Percentiles rank a stretch among this genome's conserved stretches.
These are phyloP conservation scores for Candida hungchunana DNA, from an alignment of 805 yeast genomes.

Conservation along the genomic window DNA sequence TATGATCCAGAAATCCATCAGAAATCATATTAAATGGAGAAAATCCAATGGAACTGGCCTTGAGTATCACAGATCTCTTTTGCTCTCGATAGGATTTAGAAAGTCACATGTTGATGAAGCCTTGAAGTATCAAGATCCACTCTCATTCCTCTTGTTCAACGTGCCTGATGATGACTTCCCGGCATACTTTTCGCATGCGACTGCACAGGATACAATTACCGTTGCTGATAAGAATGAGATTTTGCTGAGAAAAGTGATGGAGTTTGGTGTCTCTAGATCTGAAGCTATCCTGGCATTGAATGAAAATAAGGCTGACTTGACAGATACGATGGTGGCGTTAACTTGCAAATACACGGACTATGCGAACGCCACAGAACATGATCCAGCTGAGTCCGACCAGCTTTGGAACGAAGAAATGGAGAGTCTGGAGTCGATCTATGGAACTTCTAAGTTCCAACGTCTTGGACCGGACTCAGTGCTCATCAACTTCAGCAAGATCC, in stretches of 20 bases:
- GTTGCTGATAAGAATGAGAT: conserved; percentile 49
- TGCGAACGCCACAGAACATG: conserved; percentile 9
- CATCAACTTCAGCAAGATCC: conserved; percentile 22
- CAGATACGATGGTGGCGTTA: conserved; percentile 45
- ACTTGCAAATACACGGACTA: conserved; percentile 36
- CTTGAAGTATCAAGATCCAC: conserved; percentile 46
- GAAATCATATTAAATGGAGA: conserved; percentile 54
- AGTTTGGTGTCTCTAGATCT: conserved; percentile 68
- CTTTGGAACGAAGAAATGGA: conserved; percentile 77
- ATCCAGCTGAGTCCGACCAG: conserved; percentile 25
- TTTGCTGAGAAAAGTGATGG: conserved; percentile 50
- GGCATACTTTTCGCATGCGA: conserved; percentile 44
- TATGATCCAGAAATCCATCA: conserved; percentile 57
- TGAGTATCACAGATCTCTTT: conserved; percentile 11
- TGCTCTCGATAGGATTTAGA: conserved; percentile 62
- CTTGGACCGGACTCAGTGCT: conserved; percentile 23
- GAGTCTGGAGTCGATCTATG: conserved; percentile 56
- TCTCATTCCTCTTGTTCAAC: conserved; percentile 62
- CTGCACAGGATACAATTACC: conserved; percentile 45
- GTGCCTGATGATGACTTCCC: conserved; percentile 96
- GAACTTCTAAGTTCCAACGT: conserved; percentile 28
- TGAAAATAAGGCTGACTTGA: conserved; percentile 40
- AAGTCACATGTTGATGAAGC: conserved; percentile 69
- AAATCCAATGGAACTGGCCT: conserved; percentile 1
- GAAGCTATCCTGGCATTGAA: conserved; percentile 51